Conservation (phyloP, 2,329 filamentous ascomycete species). For the Ciborinia camelliae region DNA sequence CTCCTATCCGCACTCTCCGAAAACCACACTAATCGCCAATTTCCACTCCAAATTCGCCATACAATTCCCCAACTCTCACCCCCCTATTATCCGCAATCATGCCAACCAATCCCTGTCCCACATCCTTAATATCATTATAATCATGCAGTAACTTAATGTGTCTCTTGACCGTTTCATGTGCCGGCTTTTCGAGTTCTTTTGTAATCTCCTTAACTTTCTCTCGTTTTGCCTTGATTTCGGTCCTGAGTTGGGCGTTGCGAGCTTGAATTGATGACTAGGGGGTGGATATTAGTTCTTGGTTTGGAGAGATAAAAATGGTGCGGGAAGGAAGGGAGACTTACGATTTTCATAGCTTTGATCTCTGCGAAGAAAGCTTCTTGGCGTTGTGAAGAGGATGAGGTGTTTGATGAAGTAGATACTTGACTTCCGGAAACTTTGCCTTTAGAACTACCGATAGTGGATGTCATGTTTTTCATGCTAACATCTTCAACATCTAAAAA, state of each 20-base stretch:
- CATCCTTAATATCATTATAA: constrained; percentile 70
- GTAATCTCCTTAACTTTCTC: constrained; percentile 40
- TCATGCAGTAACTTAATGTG: constrained; percentile 64
- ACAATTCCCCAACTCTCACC: constrained; percentile 40
- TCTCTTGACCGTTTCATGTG: constrained; percentile 51
- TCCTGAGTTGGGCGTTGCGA: constrained; percentile 46
- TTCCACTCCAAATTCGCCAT: constrained; percentile 38
- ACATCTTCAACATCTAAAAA: neutral
- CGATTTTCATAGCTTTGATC: constrained; percentile 36
- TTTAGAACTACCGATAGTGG: neutral
- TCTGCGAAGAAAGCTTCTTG: constrained; percentile 33
- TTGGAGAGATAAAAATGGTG: constrained; percentile 14
- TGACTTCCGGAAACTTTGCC: neutral
- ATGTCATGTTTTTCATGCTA: neutral
- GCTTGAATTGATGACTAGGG: constrained; percentile 39
- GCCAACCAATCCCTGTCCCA: constrained; percentile 62
- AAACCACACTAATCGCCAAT: constrained; percentile 30
- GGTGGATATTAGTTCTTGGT: constrained; percentile 37
- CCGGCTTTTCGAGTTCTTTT: constrained; percentile 37
- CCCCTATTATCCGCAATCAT: constrained; percentile 64
- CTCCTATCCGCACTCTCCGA: neutral
- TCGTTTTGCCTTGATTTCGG: constrained; percentile 33
- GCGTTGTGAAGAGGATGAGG: constrained; percentile 16
- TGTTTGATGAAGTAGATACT: neutral
- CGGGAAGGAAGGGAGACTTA: constrained; percentile 20